Percentiles rank a stretch among this genome's conserved stretches.
Conservation (phyloP, 2,329 filamentous ascomycete genomes). For the Neofusicoccum sp. region DNA sequence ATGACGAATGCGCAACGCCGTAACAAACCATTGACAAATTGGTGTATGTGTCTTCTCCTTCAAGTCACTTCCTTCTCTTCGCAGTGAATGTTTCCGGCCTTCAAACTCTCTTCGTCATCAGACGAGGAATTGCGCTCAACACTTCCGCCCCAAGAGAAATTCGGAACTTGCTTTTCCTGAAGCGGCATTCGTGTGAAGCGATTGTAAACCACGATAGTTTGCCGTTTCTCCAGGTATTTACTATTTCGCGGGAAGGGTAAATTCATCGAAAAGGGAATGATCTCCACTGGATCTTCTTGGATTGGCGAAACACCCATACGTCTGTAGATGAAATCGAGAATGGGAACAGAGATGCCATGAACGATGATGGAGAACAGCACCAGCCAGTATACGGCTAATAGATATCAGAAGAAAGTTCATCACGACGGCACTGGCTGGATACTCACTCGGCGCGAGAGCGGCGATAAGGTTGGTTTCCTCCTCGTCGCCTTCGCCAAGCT, state of each 20-base stretch:
- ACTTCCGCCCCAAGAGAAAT: background rate
- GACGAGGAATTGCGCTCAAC: background rate
- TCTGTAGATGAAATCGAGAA: slow-evolving; percentile 41
- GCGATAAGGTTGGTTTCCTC: slow-evolving; percentile 43
- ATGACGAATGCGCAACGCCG: too few relatives aligned
- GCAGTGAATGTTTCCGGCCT: background rate
- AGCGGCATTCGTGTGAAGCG: too few relatives aligned
- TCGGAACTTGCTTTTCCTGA: background rate
- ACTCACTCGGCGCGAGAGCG: slow-evolving; percentile 36
- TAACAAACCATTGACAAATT: too few relatives aligned
- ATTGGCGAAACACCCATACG: slow-evolving; percentile 35
- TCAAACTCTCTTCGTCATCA: background rate
- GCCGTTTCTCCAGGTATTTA: background rate
- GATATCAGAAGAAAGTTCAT: background rate
- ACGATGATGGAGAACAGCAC: slow-evolving; percentile 48
- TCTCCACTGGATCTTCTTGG: background rate
- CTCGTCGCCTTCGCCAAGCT: slow-evolving; percentile 37
- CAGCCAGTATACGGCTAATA: slow-evolving; percentile 45
- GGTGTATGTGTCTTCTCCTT: too few relatives aligned
- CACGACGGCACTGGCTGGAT: background rate
- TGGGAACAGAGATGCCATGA: slow-evolving; percentile 51
- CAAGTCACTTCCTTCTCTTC: background rate
- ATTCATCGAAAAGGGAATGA: background rate
- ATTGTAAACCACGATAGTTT: slow-evolving; percentile 39
- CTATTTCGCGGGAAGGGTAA: background rate